Evolutionary conservation across 495 filamentous ascomycete species (phyloP).

Genomic region (Cenococcum geophilum): DNA sequence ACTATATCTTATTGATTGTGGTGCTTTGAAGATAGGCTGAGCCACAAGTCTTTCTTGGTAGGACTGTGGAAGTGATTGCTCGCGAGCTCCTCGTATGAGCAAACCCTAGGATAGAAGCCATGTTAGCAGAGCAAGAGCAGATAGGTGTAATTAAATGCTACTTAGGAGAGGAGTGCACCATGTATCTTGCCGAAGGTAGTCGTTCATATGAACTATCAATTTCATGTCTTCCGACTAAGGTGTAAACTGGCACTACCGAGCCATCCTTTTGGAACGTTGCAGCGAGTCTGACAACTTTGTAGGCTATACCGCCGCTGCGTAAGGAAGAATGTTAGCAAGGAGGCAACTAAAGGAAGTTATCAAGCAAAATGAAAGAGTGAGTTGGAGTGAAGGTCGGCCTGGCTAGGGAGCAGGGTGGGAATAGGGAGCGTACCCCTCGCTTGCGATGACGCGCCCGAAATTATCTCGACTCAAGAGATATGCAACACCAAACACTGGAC

Average conservation of each 20-base stretch:
- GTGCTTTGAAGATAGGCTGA: background rate
- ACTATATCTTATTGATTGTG: background rate
- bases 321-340: background rate
- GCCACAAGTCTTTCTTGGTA: slow-evolving; percentile 2
- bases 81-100: slow-evolving; percentile 1
- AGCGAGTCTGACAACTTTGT: background rate
- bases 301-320: slow-evolving; percentile 5
- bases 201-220: slow-evolving; percentile 4
- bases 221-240: background rate
- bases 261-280: slow-evolving; percentile 1
- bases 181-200: slow-evolving; percentile 1
- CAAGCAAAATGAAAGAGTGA: background rate
- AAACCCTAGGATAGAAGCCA: background rate
- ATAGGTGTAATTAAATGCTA: background rate
- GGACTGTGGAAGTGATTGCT: background rate
- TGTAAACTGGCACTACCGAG: background rate
- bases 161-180: background rate
- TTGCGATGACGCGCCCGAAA: slow-evolving; percentile 8
- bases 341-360: background rate
- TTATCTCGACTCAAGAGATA: slow-evolving; percentile 3
- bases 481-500: slow-evolving; percentile 12
- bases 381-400: background rate
- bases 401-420: background rate
- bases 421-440: slow-evolving; percentile 6
- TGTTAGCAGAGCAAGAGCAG: background rate